These are phyloP conservation scores for Cucumis sativus DNA, from an alignment of 306 rosid genomes.

Conservation along the genomic window DNA sequence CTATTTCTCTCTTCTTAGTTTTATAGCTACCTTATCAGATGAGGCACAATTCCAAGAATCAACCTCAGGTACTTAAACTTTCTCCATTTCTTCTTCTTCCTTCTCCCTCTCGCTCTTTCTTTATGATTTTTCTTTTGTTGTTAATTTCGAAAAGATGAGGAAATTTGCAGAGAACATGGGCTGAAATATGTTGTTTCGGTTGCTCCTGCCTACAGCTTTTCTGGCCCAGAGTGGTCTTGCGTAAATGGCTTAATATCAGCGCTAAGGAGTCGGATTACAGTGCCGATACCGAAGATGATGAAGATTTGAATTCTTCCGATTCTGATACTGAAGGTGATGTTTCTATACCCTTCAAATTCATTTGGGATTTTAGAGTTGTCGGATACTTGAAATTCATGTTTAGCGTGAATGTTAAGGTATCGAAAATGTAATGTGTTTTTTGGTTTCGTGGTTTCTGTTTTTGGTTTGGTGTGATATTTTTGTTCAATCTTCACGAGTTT, in stretches of 20 bases:
- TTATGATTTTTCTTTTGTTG: conserved; percentile 1
- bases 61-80: conserved; percentile 31
- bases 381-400: neutral
- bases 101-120: neutral
- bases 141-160: conserved; percentile 37
- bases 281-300: conserved; percentile 56
- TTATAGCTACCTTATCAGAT: conserved; percentile 13
- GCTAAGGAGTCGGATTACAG: conserved; percentile 44
- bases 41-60: conserved; percentile 37
- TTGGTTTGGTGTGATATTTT: neutral
- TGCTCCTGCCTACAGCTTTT: conserved; percentile 53
- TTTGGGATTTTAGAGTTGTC: neutral
- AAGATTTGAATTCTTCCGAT: conserved; percentile 22
- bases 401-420: neutral
- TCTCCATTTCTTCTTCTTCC: conserved; percentile 6
- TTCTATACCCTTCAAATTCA: neutral
- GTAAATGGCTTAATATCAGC: conserved; percentile 72
- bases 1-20: neutral
- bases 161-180: conserved; percentile 58
- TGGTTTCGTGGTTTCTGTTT: neutral
- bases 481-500: neutral
- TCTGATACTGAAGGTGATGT: conserved; percentile 46
- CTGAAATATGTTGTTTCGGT: conserved; percentile 52
- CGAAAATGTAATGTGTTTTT: neutral
- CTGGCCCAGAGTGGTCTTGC: conserved; percentile 62